These are phyloP conservation scores for Byssochlamys sp. DNA, from an alignment of 2,329 filamentous ascomycete species.

Conservation along the genomic window DNA sequence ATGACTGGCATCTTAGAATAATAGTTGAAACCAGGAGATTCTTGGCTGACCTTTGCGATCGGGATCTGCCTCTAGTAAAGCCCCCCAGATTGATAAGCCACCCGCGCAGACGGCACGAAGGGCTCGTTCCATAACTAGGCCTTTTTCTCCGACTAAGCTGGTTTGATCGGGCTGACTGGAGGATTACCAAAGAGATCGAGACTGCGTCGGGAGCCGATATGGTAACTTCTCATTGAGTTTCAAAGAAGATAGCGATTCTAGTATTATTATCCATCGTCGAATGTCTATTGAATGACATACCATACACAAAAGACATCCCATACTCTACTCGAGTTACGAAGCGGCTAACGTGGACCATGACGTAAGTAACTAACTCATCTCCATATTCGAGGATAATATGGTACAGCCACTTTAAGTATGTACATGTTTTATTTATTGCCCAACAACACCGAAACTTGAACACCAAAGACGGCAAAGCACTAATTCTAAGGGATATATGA, in stretches of 20 bases:
- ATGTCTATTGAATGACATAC: no score
- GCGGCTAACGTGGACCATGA: neutral
- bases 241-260: no score
- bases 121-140: neutral
- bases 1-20: neutral
- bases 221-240: no score
- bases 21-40: neutral
- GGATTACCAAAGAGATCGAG: neutral
- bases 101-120: neutral
- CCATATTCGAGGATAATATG: neutral
- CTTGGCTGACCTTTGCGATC: neutral
- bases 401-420: neutral
- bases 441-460: neutral
- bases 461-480: neutral
- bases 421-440: neutral
- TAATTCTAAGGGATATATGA: neutral
- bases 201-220: no score
- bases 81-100: neutral
- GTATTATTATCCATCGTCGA: no score
- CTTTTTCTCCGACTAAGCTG: neutral
- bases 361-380: neutral
- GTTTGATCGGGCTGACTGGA: neutral
- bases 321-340: neutral
- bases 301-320: no score
- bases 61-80: neutral